Evolutionary conservation across 176 grass and related monocot species (phyloP).

Genomic region (Dendrocalamus sinicus): DNA sequence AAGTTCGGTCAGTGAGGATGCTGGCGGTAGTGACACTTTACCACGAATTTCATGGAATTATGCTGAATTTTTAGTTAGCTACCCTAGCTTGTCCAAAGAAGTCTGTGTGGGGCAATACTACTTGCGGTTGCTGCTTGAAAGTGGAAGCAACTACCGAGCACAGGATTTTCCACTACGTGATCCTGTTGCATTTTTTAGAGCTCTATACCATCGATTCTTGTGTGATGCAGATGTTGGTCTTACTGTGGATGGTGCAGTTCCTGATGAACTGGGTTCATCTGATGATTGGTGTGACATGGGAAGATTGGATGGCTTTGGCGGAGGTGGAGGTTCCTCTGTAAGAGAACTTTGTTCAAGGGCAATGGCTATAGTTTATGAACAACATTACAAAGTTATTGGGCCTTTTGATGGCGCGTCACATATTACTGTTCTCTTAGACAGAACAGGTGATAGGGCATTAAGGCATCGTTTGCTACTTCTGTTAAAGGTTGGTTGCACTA

Average conservation of each 20-base stretch:
- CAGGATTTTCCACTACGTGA: slow-evolving; percentile 93
- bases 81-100: slow-evolving; percentile 96
- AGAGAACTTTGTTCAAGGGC: slow-evolving; percentile 98
- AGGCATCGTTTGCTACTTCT: slow-evolving; percentile 84
- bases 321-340: slow-evolving; percentile 91
- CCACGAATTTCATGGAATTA: slow-evolving; percentile 99
- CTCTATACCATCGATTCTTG: slow-evolving; percentile 96
- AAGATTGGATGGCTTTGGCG: slow-evolving; percentile 98
- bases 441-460: slow-evolving; percentile 93
- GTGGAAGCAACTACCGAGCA: slow-evolving; percentile 78
- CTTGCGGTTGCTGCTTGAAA: slow-evolving; percentile 84
- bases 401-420: slow-evolving; percentile 96
- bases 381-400: slow-evolving; percentile 89
- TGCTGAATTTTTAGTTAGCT: slow-evolving; percentile 89
- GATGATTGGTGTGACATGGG: slow-evolving; percentile 99
- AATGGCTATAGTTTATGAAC: slow-evolving; percentile 99
- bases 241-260: slow-evolving; percentile 96
- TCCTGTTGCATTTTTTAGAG: slow-evolving; percentile 94
- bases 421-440: slow-evolving; percentile 94
- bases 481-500: slow-evolving; percentile 65
- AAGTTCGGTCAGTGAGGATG: slow-evolving; percentile 64
- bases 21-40: slow-evolving; percentile 59
- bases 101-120: slow-evolving; percentile 99
- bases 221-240: slow-evolving; percentile 97
- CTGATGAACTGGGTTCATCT: slow-evolving; percentile 93